A percentile compares a stretch with the other conserved stretches of the same genome.
Conservation (phyloP, 352 stramenopile genomes). For the Pythium insidiosum region DNA sequence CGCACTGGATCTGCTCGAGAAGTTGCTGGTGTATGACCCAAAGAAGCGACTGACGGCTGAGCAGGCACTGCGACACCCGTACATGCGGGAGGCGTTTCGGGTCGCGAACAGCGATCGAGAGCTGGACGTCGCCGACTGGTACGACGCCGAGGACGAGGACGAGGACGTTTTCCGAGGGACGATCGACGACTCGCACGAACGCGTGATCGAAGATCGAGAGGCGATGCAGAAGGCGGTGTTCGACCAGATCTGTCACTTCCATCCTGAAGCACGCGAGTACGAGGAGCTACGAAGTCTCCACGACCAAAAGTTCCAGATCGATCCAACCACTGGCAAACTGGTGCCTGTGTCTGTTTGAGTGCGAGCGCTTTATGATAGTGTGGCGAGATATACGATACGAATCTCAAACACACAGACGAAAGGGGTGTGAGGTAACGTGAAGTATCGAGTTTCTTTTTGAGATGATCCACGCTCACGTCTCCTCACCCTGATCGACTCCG, state of each 20-base stretch:
- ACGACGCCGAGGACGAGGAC: conserved; percentile 37
- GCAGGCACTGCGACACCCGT: conserved; percentile 94
- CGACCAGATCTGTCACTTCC: conserved; percentile 70
- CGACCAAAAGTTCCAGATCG: conserved; percentile 52
- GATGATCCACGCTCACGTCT: no score
- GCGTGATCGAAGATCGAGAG: conserved; percentile 40
- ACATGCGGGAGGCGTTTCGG: conserved; percentile 70
- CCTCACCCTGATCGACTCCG: no score
- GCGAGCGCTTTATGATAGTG: no score
- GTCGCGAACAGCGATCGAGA: conserved; percentile 15
- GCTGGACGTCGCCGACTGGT: conserved; percentile 16
- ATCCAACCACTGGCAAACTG: conserved; percentile 49
- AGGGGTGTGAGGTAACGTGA: no score
- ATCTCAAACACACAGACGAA: no score
- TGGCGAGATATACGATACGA: no score
- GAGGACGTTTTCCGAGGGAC: conserved; percentile 54
- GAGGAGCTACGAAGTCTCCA: conserved; percentile 49
- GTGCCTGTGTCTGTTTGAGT: conserved; percentile 26
- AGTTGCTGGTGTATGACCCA: conserved; percentile 62
- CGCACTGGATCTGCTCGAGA: conserved; percentile 65
- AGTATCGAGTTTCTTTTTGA: no score
- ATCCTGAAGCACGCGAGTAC: conserved; percentile 56
- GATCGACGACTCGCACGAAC: conserved; percentile 73
- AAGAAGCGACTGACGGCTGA: conserved; percentile 79
- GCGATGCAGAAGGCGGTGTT: conserved; percentile 79